Percentiles rank a stretch among this genome's conserved stretches.
Evolutionary conservation across 192 early-diverging fungal species (phyloP).

Genomic region (Entomortierella lignicola): DNA sequence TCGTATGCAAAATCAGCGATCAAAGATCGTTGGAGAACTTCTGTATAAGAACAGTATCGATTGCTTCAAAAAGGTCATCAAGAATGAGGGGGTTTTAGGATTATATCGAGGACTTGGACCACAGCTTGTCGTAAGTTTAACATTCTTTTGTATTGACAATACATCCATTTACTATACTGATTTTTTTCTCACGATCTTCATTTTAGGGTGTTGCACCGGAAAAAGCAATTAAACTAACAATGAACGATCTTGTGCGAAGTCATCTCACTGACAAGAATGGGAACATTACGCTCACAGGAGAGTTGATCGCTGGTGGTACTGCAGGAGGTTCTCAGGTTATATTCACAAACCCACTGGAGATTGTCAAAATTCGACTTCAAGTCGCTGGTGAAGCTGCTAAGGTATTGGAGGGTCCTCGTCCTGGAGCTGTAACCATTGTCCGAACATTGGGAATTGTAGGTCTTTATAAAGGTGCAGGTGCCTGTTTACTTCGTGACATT

Average conservation of each 20-base stretch:
- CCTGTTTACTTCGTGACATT: slow-evolving; percentile 94
- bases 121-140: slow-evolving; percentile 74
- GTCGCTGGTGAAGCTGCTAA: slow-evolving; percentile 82
- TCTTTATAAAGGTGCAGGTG: slow-evolving; percentile 94
- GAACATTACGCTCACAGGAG: slow-evolving; percentile 77
- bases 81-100: slow-evolving; percentile 89
- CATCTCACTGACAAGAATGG: slow-evolving; percentile 77
- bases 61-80: slow-evolving; percentile 95
- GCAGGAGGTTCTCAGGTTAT: slow-evolving; percentile 91
- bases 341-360: slow-evolving; percentile 98
- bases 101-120: slow-evolving; percentile 94
- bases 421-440: slow-evolving; percentile 88
- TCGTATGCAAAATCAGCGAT: slow-evolving; percentile 97
- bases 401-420: slow-evolving; percentile 61
- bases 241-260: slow-evolving; percentile 91
- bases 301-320: slow-evolving; percentile 86
- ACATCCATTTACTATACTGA: too few species aligned
- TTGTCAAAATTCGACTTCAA: slow-evolving; percentile 98
- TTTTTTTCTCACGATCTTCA: too few species aligned
- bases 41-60: slow-evolving; percentile 96
- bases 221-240: slow-evolving; percentile 97
- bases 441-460: slow-evolving; percentile 92
- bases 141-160: not conserved
- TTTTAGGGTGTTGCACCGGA: slow-evolving; percentile 90
- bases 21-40: slow-evolving; percentile 88